phyloP scores from a whole-genome alignment of 352 stramenopile genomes.

The Blastocystis sp. region DNA sequence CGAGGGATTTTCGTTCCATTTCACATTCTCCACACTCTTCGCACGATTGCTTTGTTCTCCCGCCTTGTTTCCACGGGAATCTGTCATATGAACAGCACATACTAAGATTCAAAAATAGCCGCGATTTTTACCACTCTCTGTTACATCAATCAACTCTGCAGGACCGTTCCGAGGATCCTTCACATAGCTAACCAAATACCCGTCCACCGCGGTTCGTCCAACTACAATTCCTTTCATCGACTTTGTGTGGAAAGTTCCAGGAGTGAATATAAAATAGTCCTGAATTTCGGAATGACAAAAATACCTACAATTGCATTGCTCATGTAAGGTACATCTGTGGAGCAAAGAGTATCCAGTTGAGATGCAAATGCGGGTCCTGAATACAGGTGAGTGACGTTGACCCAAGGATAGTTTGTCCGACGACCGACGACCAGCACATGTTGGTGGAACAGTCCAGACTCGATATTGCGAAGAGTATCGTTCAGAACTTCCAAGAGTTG shows the following conservation, averaged over 20 bases:
- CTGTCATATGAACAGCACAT: constrained; percentile 36
- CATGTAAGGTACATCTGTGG: constrained; percentile 27
- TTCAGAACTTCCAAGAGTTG: neutral
- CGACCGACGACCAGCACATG: neutral
- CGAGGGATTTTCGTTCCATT: constrained; percentile 45
- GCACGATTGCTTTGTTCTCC: constrained; percentile 7
- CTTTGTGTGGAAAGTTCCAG: neutral
- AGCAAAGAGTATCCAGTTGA: neutral
- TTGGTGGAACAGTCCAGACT: neutral
- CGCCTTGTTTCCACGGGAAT: neutral
- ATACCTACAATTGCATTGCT: constrained; percentile 15
- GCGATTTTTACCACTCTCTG: neutral
- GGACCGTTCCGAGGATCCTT: neutral
- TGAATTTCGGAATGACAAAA: neutral
- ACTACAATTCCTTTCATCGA: constrained; percentile 46
- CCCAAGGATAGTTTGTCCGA: constrained; percentile 27
- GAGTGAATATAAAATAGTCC: constrained; percentile 48
- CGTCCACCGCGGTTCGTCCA: neutral
- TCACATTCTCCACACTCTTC: constrained; percentile 52
- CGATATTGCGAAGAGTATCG: neutral
- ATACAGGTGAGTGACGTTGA: neutral
- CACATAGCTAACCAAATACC: constrained; percentile 39
- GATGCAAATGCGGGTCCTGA: neutral
- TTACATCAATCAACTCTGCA: neutral
- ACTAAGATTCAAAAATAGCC: neutral